These are phyloP conservation scores for Phytophthora megakarya DNA, from an alignment of 352 stramenopile genomes.

Conservation along the genomic window DNA sequence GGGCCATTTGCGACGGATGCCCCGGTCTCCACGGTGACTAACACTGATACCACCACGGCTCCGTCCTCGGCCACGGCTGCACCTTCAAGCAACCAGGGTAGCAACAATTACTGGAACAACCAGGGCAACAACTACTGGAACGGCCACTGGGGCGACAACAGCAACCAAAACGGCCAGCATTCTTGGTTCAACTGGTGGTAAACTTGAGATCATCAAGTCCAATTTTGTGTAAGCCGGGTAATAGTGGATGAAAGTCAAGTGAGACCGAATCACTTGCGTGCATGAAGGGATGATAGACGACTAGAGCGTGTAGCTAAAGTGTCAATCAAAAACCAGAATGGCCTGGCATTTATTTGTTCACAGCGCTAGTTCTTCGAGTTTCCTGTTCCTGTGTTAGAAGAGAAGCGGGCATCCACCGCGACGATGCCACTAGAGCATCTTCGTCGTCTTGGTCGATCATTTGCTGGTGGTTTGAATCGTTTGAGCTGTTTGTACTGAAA, in stretches of 20 bases:
- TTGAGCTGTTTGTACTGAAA: constrained; percentile 6
- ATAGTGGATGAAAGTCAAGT: constrained; percentile 10
- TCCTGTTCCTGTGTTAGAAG: constrained; percentile 3
- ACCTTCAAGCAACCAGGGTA: constrained; percentile 12
- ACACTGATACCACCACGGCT: neutral
- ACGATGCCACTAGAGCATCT: constrained; percentile 48
- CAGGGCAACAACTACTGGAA: constrained; percentile 13
- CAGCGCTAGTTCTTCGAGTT: constrained; percentile 2
- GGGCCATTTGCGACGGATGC: constrained; percentile 3
- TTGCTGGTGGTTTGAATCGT: constrained; percentile 1
- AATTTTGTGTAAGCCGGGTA: constrained; percentile 19
- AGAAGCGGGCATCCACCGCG: constrained; percentile 49
- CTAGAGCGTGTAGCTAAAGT: constrained; percentile 13
- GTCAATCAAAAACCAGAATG: constrained; percentile 29
- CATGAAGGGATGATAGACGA: constrained; percentile 25
- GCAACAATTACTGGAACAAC: constrained; percentile 14
- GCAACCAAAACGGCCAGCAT: constrained; percentile 7
- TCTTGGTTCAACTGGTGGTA: constrained; percentile 31
- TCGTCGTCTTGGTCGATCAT: constrained; percentile 17
- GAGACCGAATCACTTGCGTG: constrained; percentile 29
- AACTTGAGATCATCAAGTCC: neutral
- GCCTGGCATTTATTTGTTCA: constrained; percentile 34
- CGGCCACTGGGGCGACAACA: constrained; percentile 6
- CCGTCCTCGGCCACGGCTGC: constrained; percentile 5
- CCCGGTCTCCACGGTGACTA: neutral